Evolutionary conservation across 2,329 filamentous ascomycete species (phyloP), one percentile per base, ranked within the genome.

Genomic region (Tolypocladium ovalisporum): DNA sequence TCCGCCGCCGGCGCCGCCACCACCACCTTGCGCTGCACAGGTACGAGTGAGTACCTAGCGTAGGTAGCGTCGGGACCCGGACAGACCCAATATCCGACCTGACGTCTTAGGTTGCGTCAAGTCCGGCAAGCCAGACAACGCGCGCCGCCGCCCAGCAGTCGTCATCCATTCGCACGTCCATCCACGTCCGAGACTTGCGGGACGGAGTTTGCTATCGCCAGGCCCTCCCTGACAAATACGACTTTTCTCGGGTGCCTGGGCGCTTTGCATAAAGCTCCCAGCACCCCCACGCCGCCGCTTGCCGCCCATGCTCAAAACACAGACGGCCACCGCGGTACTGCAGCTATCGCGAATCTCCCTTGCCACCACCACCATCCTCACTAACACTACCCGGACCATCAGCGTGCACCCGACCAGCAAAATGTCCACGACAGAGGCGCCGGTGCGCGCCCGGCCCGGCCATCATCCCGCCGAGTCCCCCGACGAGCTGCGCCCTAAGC

Each of bases 251-350:
- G 29, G 37, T 44, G 40, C 37, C 27, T 55, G 54, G 37, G 37
- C 39, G 54, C 37, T 49, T 36, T 32, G n/a, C 40, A 47, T 49
- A 55, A 37, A 49, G 27, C 44, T 10, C 51, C 51, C 34, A 37
- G 34, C 51, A 19, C 60, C 62, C 54, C 32, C 52, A 34, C 15
- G 52, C 56, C 58, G 53, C 62, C 15, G 12, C 67, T n/a, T 55
- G 55, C 56, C 57, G 55, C 61, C 63, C 71, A 79, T 79, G 77
- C 73, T 78, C 67, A 78, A 72, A 64, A 68, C 68, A 64, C 73
- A 74, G 62, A 62, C 71, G 60, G 66, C 71, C 34, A 70, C 71
- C 55, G 68, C 69, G 64, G 62, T 76, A 59, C 62, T 75, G 56
- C 74, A 72, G 61, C 70, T 73, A 62, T 75, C 73, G 63, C 75